Base-by-base conservation (phyloP, 345 rosid genomes). In the Tarenaya hassleriana region DNA sequence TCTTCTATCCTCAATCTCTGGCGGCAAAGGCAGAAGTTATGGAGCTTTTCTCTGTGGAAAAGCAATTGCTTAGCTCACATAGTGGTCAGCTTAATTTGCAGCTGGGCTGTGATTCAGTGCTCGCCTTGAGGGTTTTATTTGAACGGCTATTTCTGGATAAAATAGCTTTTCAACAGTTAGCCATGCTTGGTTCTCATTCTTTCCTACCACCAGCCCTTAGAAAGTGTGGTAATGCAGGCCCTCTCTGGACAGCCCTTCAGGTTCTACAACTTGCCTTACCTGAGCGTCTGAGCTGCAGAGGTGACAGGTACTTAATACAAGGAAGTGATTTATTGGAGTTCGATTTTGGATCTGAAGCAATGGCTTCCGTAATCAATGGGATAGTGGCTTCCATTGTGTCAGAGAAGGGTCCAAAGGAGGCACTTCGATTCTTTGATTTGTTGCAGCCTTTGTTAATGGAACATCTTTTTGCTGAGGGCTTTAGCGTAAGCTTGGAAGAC, bases 41-140 rank as follows among this genome's bases (percentile, higher is more conserved):
- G 64, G 95, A 92, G 66, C 94, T 92, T 32, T 92, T 92, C 56
- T 79, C 96, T 5, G 83, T 92, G 62, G 95, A 92, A 63, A 88
- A 92, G 33, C 98, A 92, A 60, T 62, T 92, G 67, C 82, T 78
- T 20, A 92, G 98, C 78, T 92, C 98, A 31, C 98, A 92, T 48
- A 83, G 76, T 49, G 96, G 95, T 12, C 70, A 77, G 45, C 69
- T 92, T 31, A 88, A 82, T 59, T 64, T 92, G 71, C 96, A 88
- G 60, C 62, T 88, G 43, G 77, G 92, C 7, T 48, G 74, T 33
- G 98, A 92, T 68, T 77, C 96, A 0, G 69, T 85, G 47, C 59
- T 92, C 58, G 82, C 98, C 8, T 52, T 88, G 38, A 83, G 79
- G 73, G 62, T 71, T 29, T 63, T 92, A 84, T 63, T 80, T 46